Percentiles rank a stretch among this genome's conserved stretches.
Evolutionary conservation across 2,329 filamentous ascomycete genomes (phyloP).

Genomic region (Talaromyces verruculosus): DNA sequence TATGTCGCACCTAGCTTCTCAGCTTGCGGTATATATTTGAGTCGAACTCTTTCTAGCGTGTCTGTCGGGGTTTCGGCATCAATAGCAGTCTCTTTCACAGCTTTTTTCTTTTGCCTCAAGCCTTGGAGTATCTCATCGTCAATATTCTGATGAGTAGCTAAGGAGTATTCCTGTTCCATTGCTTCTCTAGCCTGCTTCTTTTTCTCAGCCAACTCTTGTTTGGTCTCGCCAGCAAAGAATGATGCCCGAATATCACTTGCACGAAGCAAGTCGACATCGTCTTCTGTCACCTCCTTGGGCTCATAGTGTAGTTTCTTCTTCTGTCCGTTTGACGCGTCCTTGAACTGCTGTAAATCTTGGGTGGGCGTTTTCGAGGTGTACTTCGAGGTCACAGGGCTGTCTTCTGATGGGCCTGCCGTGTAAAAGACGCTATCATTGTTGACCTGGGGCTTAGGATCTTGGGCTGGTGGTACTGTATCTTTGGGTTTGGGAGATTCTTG

Average conservation of each 20-base stretch:
- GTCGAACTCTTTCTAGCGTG: not conserved
- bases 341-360: not conserved
- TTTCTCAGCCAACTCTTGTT: conserved; percentile 25
- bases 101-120: conserved; percentile 7
- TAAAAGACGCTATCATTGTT: not conserved
- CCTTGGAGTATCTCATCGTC: conserved; percentile 8
- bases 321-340: not conserved
- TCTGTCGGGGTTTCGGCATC: not conserved
- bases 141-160: conserved; percentile 20
- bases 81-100: not conserved
- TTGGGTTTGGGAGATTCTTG: not conserved
- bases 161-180: conserved; percentile 28
- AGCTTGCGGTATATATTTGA: not conserved
- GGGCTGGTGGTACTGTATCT: not conserved
- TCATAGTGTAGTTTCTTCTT: conserved; percentile 13
- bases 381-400: not conserved
- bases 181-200: conserved; percentile 24
- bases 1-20: not conserved
- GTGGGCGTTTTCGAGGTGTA: not conserved
- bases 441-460: not conserved
- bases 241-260: conserved; percentile 39
- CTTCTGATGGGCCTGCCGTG: conserved; percentile 4
- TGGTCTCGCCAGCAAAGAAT: conserved; percentile 28
- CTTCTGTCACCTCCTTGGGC: conserved; percentile 25
- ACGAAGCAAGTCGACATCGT: conserved; percentile 36